Evolutionary conservation across 345 rosid genomes (phyloP).

Genomic region (Eucalyptus cladocalyx): DNA sequence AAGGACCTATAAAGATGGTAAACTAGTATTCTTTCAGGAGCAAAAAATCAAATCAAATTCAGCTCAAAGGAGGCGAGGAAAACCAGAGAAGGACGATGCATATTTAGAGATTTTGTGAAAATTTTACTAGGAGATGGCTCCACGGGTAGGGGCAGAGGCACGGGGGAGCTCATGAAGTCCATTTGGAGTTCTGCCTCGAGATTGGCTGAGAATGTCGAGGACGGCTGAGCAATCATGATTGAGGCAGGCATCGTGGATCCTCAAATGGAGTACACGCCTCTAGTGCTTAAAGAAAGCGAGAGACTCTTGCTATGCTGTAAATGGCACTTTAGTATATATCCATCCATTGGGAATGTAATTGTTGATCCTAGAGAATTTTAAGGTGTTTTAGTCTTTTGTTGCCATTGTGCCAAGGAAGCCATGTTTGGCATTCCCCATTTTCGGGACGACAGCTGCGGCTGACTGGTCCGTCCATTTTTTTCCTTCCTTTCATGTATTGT

Average conservation of each 20-base stretch:
- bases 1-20: background rate
- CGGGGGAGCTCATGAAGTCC: constrained; percentile 22
- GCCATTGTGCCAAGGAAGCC: background rate
- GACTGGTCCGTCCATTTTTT: background rate
- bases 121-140: background rate
- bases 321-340: background rate
- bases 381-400: background rate
- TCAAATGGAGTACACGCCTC: constrained; percentile 17
- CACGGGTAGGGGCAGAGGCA: constrained; percentile 40
- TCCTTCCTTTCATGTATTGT: background rate
- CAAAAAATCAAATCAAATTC: too few species aligned
- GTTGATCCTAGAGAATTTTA: constrained; percentile 58
- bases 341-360: constrained; percentile 31
- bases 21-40: too few species aligned
- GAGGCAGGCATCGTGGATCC: constrained; percentile 43
- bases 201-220: constrained; percentile 18
- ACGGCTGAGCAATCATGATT: constrained; percentile 22
- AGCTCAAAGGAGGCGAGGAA: background rate
- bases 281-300: constrained; percentile 42
- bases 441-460: background rate
- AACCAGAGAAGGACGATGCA: constrained; percentile 20
- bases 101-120: background rate
- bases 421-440: background rate
- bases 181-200: constrained; percentile 26
- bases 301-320: background rate